Base-by-base conservation (phyloP, 768 basidiomycete genomes). In the Boletus rubescentipes region DNA sequence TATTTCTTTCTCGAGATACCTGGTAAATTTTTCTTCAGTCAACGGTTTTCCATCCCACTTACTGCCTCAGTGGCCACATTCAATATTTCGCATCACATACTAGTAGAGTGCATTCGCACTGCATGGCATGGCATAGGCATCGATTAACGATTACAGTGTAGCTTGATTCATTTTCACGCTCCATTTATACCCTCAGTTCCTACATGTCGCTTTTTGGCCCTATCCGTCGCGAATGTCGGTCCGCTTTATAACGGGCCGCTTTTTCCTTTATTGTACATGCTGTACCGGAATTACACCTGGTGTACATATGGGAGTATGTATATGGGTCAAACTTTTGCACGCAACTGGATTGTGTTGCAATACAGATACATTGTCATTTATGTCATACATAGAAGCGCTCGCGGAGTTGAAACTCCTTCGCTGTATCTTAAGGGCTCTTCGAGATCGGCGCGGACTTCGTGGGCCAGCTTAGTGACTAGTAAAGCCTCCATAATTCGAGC, bases 91-190 rank as follows among this genome's bases (percentile, higher is more conserved):
- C 57, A 65, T 49, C 23, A 21, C 16, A 54, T n/a, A 34, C 29
- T 26, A 34, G 12, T 63, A 66, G 55, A 62, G 26, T 60, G 53
- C 46, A 62, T 32, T 51, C 20, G 32, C 54, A 65, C 29, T 16
- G 14, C 48, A 64, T 41, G 10, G 52, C 57, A 64, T 59, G n/a
- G 45, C 45, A 63, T 57, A 30, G 35, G 36, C 44, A 59, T 54
- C 7, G 5, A 26, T 54, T 1, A 34, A 42, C 11, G 23, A 32
- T 31, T 32, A 38, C 14, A 52, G 35, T 58, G 48, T 53, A 53
- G 43, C 54, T 58, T 12, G 31, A 15, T 26, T 52, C 10, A 18
- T 42, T 21, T 51, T 48, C 16, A 46, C 12, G 4, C 8, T 52
- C 16, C 37, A 0, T 11, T 38, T 46, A 51, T 23, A 11, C 32